Percentiles rank a stretch among this genome's conserved stretches.
These are phyloP conservation scores for Colletotrichum sp. DNA, from an alignment of 2,329 filamentous ascomycete genomes.

Conservation along the genomic window DNA sequence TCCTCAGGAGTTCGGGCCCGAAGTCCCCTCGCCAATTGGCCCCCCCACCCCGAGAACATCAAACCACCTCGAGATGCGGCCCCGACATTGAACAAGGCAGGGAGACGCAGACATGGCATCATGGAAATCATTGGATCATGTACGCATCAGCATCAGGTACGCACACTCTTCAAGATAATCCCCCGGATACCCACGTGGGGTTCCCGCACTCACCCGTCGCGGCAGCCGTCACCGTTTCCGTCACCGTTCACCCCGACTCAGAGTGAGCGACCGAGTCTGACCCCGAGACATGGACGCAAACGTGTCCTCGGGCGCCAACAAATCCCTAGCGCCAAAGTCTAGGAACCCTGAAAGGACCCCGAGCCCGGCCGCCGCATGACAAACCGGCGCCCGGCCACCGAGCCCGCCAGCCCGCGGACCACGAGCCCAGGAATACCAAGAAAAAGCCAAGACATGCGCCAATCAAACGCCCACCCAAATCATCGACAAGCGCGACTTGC, in stretches of 20 bases:
- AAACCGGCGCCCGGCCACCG: not conserved
- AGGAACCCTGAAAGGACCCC: not conserved
- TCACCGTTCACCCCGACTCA: not conserved
- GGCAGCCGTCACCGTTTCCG: not conserved
- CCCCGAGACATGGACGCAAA: not conserved
- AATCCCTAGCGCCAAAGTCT: not conserved
- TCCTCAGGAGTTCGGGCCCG: not conserved
- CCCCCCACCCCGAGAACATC: not conserved
- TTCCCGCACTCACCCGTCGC: not conserved
- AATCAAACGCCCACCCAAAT: not conserved
- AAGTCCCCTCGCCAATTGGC: not conserved
- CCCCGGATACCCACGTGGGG: not conserved
- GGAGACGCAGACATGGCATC: not conserved
- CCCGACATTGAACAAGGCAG: not conserved
- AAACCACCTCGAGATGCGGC: not conserved
- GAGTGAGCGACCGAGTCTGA: not conserved
- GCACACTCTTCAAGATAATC: not conserved
- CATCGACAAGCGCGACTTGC: not conserved
- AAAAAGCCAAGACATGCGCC: constrained; percentile 11
- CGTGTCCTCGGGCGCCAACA: not conserved
- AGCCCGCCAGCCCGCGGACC: not conserved
- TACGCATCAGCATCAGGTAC: not conserved
- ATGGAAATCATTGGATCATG: not conserved
- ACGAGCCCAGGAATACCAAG: not conserved
- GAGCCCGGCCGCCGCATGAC: not conserved